Percentiles rank a stretch among this genome's conserved stretches.
phyloP scores from a whole-genome alignment of 345 rosid genomes.

The Syzygium aqueum region DNA sequence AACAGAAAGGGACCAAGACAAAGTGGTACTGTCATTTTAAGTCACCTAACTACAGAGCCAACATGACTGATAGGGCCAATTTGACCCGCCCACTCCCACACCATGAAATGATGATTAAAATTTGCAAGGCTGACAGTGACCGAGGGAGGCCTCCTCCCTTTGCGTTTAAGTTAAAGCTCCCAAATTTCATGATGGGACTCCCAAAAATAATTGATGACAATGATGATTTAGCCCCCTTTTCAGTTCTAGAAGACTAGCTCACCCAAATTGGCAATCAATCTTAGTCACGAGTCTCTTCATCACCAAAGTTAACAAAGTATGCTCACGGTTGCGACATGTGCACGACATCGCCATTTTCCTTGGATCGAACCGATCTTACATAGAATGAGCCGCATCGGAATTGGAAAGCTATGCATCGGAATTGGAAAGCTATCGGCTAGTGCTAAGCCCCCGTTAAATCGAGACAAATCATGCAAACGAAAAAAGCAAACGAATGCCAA shows the following conservation, averaged over 20 bases:
- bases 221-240: neutral
- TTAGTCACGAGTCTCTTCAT: neutral
- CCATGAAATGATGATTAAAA: neutral
- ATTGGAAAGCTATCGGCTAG: neutral
- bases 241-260: neutral
- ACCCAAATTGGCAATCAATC: neutral
- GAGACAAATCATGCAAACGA: fast-evolving
- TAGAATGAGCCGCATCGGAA: neutral
- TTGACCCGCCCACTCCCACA: neutral
- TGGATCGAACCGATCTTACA: neutral
- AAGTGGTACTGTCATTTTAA: neutral
- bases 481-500: neutral
- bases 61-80: neutral
- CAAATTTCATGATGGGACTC: neutral
- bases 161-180: neutral
- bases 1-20: neutral
- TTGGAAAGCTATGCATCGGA: neutral
- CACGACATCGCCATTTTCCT: neutral
- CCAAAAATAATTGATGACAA: fast-evolving
- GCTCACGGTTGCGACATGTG: neutral
- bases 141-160: neutral
- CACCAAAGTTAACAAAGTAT: neutral
- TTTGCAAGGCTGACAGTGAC: neutral
- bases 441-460: neutral
- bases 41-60: neutral